Evolutionary conservation across 1,139 yeast species (phyloP).

Genomic region (Sugiyamaella pinicola): DNA sequence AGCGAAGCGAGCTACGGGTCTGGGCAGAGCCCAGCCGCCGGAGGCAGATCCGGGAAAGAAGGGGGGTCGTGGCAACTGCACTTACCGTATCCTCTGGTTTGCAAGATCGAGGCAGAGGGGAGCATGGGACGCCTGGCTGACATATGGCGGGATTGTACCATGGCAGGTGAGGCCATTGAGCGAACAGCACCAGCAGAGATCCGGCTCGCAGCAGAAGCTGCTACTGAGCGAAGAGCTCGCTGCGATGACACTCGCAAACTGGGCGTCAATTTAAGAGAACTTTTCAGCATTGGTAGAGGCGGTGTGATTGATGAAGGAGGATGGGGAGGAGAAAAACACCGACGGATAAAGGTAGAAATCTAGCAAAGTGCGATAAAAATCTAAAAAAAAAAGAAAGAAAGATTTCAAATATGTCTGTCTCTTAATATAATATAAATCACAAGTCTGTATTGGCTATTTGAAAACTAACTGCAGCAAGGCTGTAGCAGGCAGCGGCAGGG

Average conservation of each 20-base stretch:
- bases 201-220: background rate
- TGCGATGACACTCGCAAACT: slow-evolving; percentile 9
- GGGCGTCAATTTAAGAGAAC: slow-evolving; percentile 11
- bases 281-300: slow-evolving; percentile 16
- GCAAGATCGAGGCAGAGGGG: slow-evolving; percentile 9
- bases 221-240: slow-evolving; percentile 16
- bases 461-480: too few relatives aligned
- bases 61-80: too few relatives aligned
- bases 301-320: too few relatives aligned
- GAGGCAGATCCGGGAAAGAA: background rate
- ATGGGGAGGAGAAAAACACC: too few relatives aligned
- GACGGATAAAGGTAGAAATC: too few relatives aligned
- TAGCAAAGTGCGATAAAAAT: too few relatives aligned
- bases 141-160: slow-evolving; percentile 7
- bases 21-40: background rate
- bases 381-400: too few relatives aligned
- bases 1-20: slow-evolving; percentile 5
- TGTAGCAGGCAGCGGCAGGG: too few relatives aligned
- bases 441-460: too few relatives aligned
- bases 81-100: slow-evolving; percentile 19
- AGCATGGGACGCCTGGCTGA: slow-evolving; percentile 10
- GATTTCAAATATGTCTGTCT: too few relatives aligned
- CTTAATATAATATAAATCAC: too few relatives aligned
- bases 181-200: slow-evolving; percentile 2
- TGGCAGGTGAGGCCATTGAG: background rate